phyloP scores from a whole-genome alignment of 345 rosid species.

The Psidium friedrichsthalianum region DNA sequence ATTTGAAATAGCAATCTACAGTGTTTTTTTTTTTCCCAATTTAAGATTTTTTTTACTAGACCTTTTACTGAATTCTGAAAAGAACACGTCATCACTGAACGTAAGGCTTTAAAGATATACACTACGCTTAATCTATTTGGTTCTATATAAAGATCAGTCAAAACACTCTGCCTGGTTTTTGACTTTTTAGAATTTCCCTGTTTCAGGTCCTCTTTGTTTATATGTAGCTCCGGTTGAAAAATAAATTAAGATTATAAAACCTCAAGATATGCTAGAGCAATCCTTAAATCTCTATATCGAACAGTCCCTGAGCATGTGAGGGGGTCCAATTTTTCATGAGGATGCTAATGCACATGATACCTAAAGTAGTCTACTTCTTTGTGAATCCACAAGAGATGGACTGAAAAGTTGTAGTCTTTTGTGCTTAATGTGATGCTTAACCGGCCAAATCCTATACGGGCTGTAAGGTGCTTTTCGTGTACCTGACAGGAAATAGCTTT shows the following conservation, averaged over 20 bases:
- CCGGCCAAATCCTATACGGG: not conserved
- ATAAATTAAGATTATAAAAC: not conserved
- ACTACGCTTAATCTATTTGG: not conserved
- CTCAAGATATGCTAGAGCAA: not conserved
- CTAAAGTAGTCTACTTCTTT: not conserved
- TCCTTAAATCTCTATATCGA: not conserved
- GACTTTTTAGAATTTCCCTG: not conserved
- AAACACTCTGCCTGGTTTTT: not conserved
- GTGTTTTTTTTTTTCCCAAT: not conserved
- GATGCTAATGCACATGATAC: not conserved
- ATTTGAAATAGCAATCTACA: not conserved
- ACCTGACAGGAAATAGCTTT: not conserved
- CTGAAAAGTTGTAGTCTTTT: not conserved
- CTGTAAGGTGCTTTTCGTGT: not conserved
- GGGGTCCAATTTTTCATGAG: not conserved
- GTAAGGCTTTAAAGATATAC: not conserved
- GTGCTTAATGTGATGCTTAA: not conserved
- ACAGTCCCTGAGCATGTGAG: not conserved
- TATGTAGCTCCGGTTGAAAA: not conserved
- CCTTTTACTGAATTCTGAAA: not conserved
- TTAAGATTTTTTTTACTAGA: not conserved
- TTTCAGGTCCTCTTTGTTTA: not conserved
- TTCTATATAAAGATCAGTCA: not conserved
- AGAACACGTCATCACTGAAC: not conserved
- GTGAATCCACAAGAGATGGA: not conserved